Evolutionary conservation across 2,329 filamentous ascomycete genomes (phyloP).

Genomic region (Aspergillus tubingensis): DNA sequence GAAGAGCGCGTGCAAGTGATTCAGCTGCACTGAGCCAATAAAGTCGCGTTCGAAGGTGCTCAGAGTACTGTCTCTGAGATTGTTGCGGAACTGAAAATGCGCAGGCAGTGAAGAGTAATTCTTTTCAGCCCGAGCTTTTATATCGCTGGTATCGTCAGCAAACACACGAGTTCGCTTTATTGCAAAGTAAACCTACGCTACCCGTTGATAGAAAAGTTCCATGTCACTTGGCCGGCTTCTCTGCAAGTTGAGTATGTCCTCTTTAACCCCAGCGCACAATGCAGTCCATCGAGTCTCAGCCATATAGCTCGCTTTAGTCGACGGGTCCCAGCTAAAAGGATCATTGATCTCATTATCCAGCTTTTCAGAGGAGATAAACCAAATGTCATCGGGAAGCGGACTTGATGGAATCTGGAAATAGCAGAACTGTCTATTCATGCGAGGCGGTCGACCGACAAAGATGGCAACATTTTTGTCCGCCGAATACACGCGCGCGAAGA

Average conservation of each 20-base stretch:
- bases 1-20: slow-evolving; percentile 33
- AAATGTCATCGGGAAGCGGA: neutral
- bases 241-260: slow-evolving; percentile 30
- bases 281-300: slow-evolving; percentile 32
- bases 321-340: slow-evolving; percentile 14
- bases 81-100: slow-evolving; percentile 26
- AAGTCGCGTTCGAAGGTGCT: slow-evolving; percentile 30
- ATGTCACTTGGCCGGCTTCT: slow-evolving; percentile 22
- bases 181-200: too few relatives aligned
- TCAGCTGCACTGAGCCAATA: slow-evolving; percentile 26
- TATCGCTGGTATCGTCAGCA: slow-evolving; percentile 12
- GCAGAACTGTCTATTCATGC: slow-evolving; percentile 46
- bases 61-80: slow-evolving; percentile 23
- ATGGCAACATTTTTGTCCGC: slow-evolving; percentile 52
- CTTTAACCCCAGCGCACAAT: slow-evolving; percentile 29
- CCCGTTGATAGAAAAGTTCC: neutral
- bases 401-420: slow-evolving; percentile 29
- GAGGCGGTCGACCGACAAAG: slow-evolving; percentile 51
- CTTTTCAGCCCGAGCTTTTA: slow-evolving; percentile 24
- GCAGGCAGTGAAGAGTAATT: slow-evolving; percentile 25
- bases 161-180: too few relatives aligned
- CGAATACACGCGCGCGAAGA: slow-evolving; percentile 47
- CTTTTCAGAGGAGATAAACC: too few relatives aligned
- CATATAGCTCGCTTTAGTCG: slow-evolving; percentile 24
- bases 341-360: too few relatives aligned